Evolutionary conservation across 2,329 filamentous ascomycete genomes (phyloP), one percentile per base, ranked within the genome.

Genomic region (Exutisphaerella laricina): DNA sequence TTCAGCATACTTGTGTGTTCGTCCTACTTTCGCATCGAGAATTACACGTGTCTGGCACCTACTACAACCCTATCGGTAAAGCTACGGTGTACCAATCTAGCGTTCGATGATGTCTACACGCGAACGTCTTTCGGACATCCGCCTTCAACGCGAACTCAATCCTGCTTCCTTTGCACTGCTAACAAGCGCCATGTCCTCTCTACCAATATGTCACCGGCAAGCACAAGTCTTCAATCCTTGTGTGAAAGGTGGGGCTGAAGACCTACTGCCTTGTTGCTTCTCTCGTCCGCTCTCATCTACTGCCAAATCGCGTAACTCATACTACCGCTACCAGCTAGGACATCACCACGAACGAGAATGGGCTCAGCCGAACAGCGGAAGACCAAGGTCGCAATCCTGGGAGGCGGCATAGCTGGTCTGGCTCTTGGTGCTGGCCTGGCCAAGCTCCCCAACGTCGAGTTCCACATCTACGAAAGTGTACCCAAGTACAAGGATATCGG

Each of bases 381-480:
- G 39, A 56, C 73, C 35, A 58, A 63, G 6, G 61, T 76, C 4
- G 67, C 71, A 28, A 71, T 77, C 32, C 60, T 70, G 2, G 73
- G 73, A 20, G 72, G 70, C 17, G 73, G 73, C 14, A 74, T 77
- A 29, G 71, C 65, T n/a, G 71, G 73, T 0, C 65, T 76, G 4
- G 67, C 67, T 10, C 63, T 71, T 2, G 70, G 70, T 8, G 70
- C 74, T 18, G 70, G 70, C 3, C 59, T 75, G 8, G 52, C 66
- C 31, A 57, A 65, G 22, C 64, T 70, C 7, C 58, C 65, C 1
- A 58, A 65, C 6, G 55, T 75, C 25, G 61, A 70, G 16, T 65
- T 75, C 1, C 65, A 74, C 44, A 58, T 77, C 17, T 77, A 74
- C 48, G 74, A 77, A 43, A 66, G 68, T 28, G 69, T 74, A 0